A percentile compares a stretch with the other conserved stretches of the same genome.
These are phyloP conservation scores for Leucocoprinus sp. DNA, from an alignment of 768 basidiomycete species.

Conservation along the genomic window DNA sequence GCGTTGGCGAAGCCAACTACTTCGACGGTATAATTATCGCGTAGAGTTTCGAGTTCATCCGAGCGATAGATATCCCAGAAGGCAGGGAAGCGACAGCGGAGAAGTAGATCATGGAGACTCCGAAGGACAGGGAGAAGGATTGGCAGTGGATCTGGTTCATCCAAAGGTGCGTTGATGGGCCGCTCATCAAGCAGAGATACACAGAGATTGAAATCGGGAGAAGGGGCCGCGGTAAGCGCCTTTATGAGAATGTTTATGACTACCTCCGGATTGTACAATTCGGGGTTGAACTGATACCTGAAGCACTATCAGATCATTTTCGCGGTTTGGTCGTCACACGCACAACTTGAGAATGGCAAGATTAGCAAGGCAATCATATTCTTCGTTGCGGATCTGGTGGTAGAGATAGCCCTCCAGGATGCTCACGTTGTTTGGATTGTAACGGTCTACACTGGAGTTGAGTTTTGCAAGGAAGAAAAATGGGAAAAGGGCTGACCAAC, in stretches of 20 bases:
- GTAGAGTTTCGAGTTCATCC: constrained; percentile 56
- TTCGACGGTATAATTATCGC: constrained; percentile 84
- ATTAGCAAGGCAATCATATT: constrained; percentile 94
- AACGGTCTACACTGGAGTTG: constrained; percentile 61
- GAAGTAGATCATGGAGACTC: constrained; percentile 59
- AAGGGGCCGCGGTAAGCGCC: constrained; percentile 74
- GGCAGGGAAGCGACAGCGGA: constrained; percentile 79
- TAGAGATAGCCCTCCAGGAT: constrained; percentile 96
- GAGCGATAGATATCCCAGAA: constrained; percentile 79
- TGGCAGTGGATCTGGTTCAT: constrained; percentile 79
- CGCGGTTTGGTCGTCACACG: background rate
- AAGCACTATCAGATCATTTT: background rate
- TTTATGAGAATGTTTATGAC: constrained; percentile 94
- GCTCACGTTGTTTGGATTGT: constrained; percentile 90
- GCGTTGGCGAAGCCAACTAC: constrained; percentile 77
- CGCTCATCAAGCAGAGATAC: constrained; percentile 87
- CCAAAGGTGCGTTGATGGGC: constrained; percentile 41
- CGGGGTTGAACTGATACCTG: constrained; percentile 95
- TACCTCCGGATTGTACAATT: constrained; percentile 87
- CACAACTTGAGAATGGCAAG: constrained; percentile 91
- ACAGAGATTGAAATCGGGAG: constrained; percentile 92
- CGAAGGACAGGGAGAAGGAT: constrained; percentile 60
- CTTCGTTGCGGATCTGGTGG: constrained; percentile 83
- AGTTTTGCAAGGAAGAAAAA: constrained; percentile 6
- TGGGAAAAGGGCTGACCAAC: constrained; percentile 50